Base-by-base conservation (phyloP, 225 moss, liverwort and hornwort genomes). In the Lunularia cruciata region DNA sequence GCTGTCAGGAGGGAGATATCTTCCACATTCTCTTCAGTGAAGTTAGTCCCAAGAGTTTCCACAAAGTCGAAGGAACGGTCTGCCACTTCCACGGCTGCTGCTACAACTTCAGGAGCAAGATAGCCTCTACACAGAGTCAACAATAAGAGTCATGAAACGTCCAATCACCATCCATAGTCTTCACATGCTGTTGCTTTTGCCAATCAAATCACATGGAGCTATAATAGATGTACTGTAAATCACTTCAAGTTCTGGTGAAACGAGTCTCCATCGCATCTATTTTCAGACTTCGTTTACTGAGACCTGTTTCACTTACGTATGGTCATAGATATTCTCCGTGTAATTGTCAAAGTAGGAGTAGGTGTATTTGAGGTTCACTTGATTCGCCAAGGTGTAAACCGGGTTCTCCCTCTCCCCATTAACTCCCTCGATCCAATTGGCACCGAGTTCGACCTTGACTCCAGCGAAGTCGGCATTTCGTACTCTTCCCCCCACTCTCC, bases 401-500 rank as follows among this genome's bases (percentile, higher is more conserved):
- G 83, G 86, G 49, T 86, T 88, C 53, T 81, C 13, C 3, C 28
- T 15, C 0, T 57, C 39, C 40, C 88, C 88, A 4, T 85, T 79
- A 3, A 73, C 77, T 3, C 86, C 86, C 35, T 82, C 83, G 3
- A 88, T 83, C 88, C 88, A 88, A 15, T 75, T 86, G 2, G 79
- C 88, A 19, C 86, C 86, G 15, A 77, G 48, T 67, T 86, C 88
- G 37, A 88, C 19, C 2, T 12, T 47, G 12, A 81, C 9, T 22
- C 81, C 81, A 6, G 55, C 57, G 66, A 86, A 81, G 37, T 75
- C 35, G 2, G 76, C 66, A 8, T 65, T 69, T 40, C 55, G 58
- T 25, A 86, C 68, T 54, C 86, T 57, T 6, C 88, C 86, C 0
- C 88, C 86, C 8, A 88, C 75, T 65, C 72, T 73, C 0, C 61